Evolutionary conservation across 2,329 filamentous ascomycete genomes (phyloP), one percentile per base, ranked within the genome.

Genomic region (Stachybotrys chlorohalonatus): DNA sequence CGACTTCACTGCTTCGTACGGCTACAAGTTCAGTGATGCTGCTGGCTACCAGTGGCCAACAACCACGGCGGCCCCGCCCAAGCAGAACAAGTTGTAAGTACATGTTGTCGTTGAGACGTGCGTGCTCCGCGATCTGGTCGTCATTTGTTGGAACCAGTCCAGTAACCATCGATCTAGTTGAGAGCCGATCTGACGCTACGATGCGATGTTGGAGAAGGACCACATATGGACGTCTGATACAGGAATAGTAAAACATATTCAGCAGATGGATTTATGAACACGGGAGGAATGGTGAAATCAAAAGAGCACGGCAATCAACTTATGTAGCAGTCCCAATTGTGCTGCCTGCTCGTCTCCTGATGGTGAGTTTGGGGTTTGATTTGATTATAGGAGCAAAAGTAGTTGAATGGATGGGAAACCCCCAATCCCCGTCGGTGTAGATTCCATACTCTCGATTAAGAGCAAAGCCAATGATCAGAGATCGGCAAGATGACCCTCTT

Each of bases 1-100:
- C 65, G 94, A 99, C 76, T 99, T 99, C 77, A 97, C 93, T 36
- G 88, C 92, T 47, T 96, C 92, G 6, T 99, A 96, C 70, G 94
- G 94, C 60, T 99, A 99, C 82, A 96, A 96, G 75, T 99, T 99
- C 79, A 95, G 89, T 69, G 94, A 99, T 66, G 90, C 92, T 58
- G 89, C 92, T 63, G 92, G 92, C 55, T 96, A 96, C 77, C 90
- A 95, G 75, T 96, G 92, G 92, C 90, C 90, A 42, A 88, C 89
- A 56, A 90, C 87, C 56, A 84, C 85, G 59, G 83, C 83, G 39
- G 77, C 80, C 55, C 66, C 70, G 47, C 75, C 75, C 51, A 47
- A 47, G 46, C 46, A n/a, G 17, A 92, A 90, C 80, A 91, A 92
- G 80, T 83, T 95, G 80, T 95, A 85, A 84, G 79, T 80, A 58